phyloP scores from a whole-genome alignment of 352 stramenopile genomes.

The Globisporangium paroecandrum region DNA sequence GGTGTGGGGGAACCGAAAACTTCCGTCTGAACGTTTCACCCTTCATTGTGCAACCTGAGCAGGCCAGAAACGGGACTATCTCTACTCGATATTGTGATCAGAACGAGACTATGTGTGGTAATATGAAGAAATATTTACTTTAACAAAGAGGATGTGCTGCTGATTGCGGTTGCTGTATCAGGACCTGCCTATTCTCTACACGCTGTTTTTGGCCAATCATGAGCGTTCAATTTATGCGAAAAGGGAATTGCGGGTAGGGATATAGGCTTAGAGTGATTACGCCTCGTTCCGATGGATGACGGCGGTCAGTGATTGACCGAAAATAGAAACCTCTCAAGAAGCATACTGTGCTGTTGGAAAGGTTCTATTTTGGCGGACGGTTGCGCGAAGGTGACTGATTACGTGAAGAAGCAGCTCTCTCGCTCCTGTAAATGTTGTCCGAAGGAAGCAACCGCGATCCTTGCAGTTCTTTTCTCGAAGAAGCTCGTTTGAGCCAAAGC shows the following conservation, averaged over 20 bases:
- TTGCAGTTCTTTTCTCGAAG: neutral
- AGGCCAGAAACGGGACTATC: neutral
- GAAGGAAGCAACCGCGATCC: slow-evolving; percentile 4
- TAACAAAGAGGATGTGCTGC: neutral
- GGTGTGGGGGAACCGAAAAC: neutral
- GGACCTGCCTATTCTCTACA: neutral
- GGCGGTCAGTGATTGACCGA: too few relatives aligned
- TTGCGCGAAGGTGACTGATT: neutral
- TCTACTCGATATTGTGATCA: neutral
- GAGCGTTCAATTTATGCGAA: neutral
- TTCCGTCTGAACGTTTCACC: slow-evolving; percentile 1
- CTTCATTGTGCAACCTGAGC: neutral
- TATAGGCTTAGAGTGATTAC: neutral
- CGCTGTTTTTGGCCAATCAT: neutral
- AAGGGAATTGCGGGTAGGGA: neutral
- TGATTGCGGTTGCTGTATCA: neutral
- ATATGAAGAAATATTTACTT: neutral
- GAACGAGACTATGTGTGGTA: neutral
- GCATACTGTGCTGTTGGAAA: neutral
- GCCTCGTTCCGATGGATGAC: neutral
- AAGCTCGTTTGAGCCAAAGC: neutral
- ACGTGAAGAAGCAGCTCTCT: neutral
- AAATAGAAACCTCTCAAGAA: neutral
- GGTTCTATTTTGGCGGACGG: neutral
- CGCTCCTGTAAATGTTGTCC: neutral